phyloP scores from a whole-genome alignment of 306 rosid species.

The Cicer judaicum region DNA sequence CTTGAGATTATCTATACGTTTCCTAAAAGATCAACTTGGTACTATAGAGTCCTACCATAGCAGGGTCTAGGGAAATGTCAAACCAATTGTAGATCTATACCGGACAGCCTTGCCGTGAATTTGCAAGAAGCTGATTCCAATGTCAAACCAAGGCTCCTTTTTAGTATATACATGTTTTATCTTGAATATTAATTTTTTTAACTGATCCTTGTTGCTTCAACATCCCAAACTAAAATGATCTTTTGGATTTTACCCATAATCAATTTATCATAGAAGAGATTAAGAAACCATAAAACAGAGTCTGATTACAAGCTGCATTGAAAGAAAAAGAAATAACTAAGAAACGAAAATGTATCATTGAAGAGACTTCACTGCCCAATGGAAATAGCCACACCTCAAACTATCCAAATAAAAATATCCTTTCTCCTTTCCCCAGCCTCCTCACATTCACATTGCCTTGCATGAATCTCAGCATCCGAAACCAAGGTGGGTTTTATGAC shows the following conservation, averaged over 20 bases:
- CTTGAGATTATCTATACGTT: conserved; percentile 16
- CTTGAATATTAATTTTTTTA: conserved; percentile 1
- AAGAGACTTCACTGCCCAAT: no score
- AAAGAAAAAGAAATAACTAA: no score
- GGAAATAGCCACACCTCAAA: not conserved
- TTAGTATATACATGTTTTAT: conserved; percentile 21
- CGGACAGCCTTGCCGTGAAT: not conserved
- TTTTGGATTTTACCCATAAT: no score
- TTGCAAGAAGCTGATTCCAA: not conserved
- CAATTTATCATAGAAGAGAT: no score
- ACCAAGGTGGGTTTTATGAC: not conserved
- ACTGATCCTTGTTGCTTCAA: not conserved
- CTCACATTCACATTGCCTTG: not conserved
- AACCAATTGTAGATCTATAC: not conserved
- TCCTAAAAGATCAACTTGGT: not conserved
- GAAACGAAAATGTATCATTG: no score
- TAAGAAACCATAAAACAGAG: no score
- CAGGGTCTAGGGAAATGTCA: not conserved
- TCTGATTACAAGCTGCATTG: no score
- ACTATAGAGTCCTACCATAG: not conserved
- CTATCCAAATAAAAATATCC: not conserved
- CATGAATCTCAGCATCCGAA: not conserved
- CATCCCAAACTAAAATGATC: not conserved
- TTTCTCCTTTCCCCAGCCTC: not conserved
- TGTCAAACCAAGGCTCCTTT: not conserved